A percentile compares a stretch with the other conserved stretches of the same genome.
Evolutionary conservation across 2,329 filamentous ascomycete genomes (phyloP).

Genomic region (Trichoderma sp.): DNA sequence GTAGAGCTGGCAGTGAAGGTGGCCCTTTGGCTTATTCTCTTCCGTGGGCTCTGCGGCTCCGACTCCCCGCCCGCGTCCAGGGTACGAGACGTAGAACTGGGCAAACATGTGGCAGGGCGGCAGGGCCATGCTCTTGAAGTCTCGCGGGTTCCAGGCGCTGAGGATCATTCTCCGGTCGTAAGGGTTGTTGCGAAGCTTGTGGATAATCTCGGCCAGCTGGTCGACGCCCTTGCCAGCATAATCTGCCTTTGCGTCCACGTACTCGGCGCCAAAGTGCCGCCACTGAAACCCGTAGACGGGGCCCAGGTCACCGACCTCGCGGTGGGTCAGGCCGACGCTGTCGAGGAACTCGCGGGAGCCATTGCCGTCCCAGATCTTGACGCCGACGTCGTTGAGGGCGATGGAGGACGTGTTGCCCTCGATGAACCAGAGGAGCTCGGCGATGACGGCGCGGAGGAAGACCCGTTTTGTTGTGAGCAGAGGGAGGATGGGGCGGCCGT

Average conservation of each 20-base stretch:
- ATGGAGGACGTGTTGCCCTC: conserved; percentile 77
- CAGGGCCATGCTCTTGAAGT: conserved; percentile 82
- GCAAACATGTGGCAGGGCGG: conserved; percentile 98
- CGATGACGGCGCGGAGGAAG: conserved; percentile 84
- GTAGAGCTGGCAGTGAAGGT: conserved; percentile 84
- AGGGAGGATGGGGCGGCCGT: conserved; percentile 67
- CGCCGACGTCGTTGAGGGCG: conserved; percentile 71
- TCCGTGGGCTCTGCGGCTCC: conserved; percentile 15
- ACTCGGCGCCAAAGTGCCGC: conserved; percentile 95
- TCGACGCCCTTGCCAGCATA: conserved; percentile 89
- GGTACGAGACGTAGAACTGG: conserved; percentile 88
- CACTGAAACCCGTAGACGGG: conserved; percentile 99
- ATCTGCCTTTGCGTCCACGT: conserved; percentile 73
- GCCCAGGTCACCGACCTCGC: conserved; percentile 81
- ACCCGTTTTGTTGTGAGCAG: conserved; percentile 97
- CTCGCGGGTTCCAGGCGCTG: conserved; percentile 88
- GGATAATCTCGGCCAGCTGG: conserved; percentile 85
- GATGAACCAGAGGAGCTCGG: conserved; percentile 95
- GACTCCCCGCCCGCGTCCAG: conserved; percentile 32
- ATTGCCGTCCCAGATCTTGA: conserved; percentile 99
- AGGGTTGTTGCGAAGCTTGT: conserved; percentile 78
- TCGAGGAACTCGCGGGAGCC: conserved; percentile 89
- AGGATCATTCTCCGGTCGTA: conserved; percentile 90
- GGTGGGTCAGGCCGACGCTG: conserved; percentile 73
- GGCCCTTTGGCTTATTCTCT: conserved; percentile 54